phyloP scores from a whole-genome alignment of 176 grass and related monocot species.

The Carex littledalei region DNA sequence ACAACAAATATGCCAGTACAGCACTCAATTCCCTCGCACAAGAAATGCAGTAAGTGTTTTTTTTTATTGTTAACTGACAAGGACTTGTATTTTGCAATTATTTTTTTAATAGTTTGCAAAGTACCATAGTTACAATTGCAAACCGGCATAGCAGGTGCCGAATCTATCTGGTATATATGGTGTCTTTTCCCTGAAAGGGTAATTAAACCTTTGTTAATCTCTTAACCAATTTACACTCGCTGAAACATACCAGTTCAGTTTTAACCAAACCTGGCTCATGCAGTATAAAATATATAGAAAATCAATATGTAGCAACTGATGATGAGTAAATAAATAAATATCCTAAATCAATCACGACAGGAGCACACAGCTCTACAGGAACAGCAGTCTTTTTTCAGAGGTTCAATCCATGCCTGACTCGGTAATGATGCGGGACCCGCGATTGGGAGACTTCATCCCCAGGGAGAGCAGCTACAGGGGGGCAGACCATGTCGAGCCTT shows the following conservation, averaged over 20 bases:
- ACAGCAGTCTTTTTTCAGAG: slow-evolving; percentile 30
- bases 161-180: slow-evolving; percentile 14
- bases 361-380: slow-evolving; percentile 16
- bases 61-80: neutral
- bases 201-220: neutral
- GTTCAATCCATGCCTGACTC: slow-evolving; percentile 61
- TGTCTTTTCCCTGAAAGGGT: neutral
- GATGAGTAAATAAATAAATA: neutral
- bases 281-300: neutral
- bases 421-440: slow-evolving; percentile 37
- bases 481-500: slow-evolving; percentile 64
- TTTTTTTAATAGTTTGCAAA: neutral
- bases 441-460: slow-evolving; percentile 44
- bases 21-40: slow-evolving; percentile 17
- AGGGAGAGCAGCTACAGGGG: slow-evolving; percentile 41
- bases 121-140: slow-evolving; percentile 15
- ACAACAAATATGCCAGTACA: slow-evolving; percentile 29
- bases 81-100: slow-evolving; percentile 1
- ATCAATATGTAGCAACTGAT: neutral
- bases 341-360: neutral
- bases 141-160: neutral
- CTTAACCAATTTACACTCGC: neutral
- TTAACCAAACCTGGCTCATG: neutral
- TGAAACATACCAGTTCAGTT: neutral
- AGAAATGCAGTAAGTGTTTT: slow-evolving; percentile 24